Evolutionary conservation across 2,329 filamentous ascomycete species (phyloP).

Genomic region (Apiospora rasikravindrae): DNA sequence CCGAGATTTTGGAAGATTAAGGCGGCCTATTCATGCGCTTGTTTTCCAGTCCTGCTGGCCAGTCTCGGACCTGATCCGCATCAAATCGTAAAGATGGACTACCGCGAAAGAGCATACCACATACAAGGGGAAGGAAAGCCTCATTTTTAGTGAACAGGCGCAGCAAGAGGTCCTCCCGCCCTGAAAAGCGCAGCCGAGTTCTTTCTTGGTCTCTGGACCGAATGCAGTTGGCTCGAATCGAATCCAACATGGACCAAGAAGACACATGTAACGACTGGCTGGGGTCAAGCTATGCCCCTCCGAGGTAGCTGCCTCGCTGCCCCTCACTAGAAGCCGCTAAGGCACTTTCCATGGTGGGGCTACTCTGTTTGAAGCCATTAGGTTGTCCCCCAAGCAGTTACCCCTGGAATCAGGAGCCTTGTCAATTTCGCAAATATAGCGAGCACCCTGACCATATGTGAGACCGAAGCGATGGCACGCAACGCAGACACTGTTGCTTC

Average conservation of each 20-base stretch:
- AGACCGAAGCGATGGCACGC: not conserved
- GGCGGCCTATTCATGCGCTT: not conserved
- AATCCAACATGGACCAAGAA: not conserved
- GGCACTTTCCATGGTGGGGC: not conserved
- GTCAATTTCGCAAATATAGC: conserved; percentile 9
- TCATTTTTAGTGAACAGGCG: not conserved
- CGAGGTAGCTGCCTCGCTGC: not conserved
- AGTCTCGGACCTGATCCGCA: not conserved
- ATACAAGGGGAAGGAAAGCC: not conserved
- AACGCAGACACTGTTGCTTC: not conserved
- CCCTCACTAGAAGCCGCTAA: conserved; percentile 15
- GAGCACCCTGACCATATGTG: conserved; percentile 8
- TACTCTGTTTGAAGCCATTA: conserved; percentile 2
- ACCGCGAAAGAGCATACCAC: not conserved
- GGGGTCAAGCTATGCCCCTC: conserved; percentile 10
- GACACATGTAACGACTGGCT: conserved; percentile 3
- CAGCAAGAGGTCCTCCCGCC: not conserved
- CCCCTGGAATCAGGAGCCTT: conserved; percentile 10
- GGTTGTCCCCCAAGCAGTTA: conserved; percentile 4
- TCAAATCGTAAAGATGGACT: not conserved
- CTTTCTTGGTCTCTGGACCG: too few relatives aligned
- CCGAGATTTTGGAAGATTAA: too few relatives aligned
- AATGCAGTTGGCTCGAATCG: not conserved
- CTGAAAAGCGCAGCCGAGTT: not conserved
- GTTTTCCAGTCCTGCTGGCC: not conserved